Base-by-base conservation (phyloP, 441 rosid species). In the Adansonia madagascariensis region DNA sequence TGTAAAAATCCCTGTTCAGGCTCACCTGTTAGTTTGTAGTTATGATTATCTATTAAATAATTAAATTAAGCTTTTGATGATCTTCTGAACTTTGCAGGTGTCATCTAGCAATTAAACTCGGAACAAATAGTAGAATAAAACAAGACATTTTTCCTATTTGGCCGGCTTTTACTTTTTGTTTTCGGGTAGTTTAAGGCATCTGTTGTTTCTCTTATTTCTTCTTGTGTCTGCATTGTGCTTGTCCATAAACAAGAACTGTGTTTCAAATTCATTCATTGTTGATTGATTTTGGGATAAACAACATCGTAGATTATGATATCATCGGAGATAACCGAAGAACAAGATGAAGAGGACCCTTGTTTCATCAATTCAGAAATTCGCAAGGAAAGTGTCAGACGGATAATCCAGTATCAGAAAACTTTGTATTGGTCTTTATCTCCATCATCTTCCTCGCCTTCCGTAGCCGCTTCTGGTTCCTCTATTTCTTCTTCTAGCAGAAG, bases 281-380 rank as follows among this genome's bases (percentile, higher is more conserved):
- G 62, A 17, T 39, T 39, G 62, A 55, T 56, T 35, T 43, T 4
- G 35, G 55, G 1, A n/a, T 12, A 44, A 41, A 62, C 1, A 24
- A 41, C 15, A 5, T 18, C 22, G 3, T 43, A 9, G 39, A 31
- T 35, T 17, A 84, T 63, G 76, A 77, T 63, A 84, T 74, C 67
- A 76, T 67, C 87, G 7, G 89, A 87, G 76, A 87, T 84, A 64
- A 77, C 77, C 0, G 84, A 83, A 71, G 85, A 80, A 72, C 74
- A 75, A 3, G 83, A 82, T 31, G 80, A 70, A 24, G 77, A 44
- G 31, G 50, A 27, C 64, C 27, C 53, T 66, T 75, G 43, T 57
- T 10, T 52, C 44, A 12, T 79, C 68, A 69, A 76, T 15, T 55
- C 75, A 17, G 78, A 69, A 61, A 75, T 52, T 47, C 79, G 77